phyloP scores from a whole-genome alignment of 768 basidiomycete genomes.

The Sutorius australiensis region DNA sequence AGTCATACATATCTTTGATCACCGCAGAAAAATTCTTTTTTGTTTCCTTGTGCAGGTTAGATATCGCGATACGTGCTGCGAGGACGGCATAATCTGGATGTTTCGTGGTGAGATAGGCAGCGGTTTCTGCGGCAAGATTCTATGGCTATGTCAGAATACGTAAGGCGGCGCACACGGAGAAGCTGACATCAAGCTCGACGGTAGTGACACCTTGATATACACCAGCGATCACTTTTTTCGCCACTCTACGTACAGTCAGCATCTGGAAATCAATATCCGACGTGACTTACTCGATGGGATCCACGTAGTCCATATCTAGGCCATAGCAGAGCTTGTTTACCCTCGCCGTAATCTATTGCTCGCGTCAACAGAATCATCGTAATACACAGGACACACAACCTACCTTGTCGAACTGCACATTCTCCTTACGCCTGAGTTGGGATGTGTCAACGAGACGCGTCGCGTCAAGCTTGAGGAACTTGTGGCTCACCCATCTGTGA shows the following conservation, averaged over 20 bases:
- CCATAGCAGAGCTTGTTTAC: conserved; percentile 94
- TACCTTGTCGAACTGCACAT: conserved; percentile 91
- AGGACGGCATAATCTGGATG: conserved; percentile 98
- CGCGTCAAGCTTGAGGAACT: conserved; percentile 5
- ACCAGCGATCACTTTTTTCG: conserved; percentile 90
- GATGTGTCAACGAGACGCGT: conserved; percentile 24
- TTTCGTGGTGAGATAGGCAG: conserved; percentile 94
- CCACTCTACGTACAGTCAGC: conserved; percentile 49
- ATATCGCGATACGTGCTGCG: conserved; percentile 97
- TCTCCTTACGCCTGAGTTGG: conserved; percentile 71
- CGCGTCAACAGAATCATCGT: conserved; percentile 15
- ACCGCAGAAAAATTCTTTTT: conserved; percentile 96
- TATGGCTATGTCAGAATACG: conserved; percentile 28
- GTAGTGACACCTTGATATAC: conserved; percentile 97
- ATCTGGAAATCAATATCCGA: background rate
- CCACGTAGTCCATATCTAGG: conserved; percentile 86
- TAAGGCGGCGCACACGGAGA: background rate
- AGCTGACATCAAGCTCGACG: conserved; percentile 88
- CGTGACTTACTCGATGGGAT: conserved; percentile 75
- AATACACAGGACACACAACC: conserved; percentile 17
- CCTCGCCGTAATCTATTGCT: conserved; percentile 72
- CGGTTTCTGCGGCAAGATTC: conserved; percentile 97
- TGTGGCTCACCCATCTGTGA: conserved; percentile 44
- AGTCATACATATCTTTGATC: conserved; percentile 84
- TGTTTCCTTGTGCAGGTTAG: conserved; percentile 98